These are phyloP conservation scores for Cyclotella sp. DNA, from an alignment of 108 stramenopile species.

Conservation along the genomic window DNA sequence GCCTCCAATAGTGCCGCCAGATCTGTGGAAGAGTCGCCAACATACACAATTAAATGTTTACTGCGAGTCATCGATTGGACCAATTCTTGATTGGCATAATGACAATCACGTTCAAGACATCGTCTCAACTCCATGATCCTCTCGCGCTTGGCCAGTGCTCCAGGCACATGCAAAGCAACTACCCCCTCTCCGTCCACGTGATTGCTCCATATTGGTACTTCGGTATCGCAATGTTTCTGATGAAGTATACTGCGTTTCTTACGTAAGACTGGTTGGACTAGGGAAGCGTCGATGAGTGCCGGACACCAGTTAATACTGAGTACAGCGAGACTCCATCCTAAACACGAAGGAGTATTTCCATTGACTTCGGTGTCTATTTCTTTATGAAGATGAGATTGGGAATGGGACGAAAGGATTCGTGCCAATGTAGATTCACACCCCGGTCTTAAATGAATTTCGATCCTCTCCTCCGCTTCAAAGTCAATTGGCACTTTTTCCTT, in stretches of 20 bases:
- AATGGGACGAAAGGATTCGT: conserved; percentile 19
- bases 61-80: not conserved
- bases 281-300: conserved; percentile 55
- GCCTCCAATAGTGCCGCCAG: conserved; percentile 57
- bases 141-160: conserved; percentile 60
- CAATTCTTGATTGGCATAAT: not conserved
- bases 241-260: conserved; percentile 16
- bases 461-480: conserved; percentile 12
- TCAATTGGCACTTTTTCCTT: too few species aligned
- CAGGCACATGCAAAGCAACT: conserved; percentile 56
- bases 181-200: conserved; percentile 53
- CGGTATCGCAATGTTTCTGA: conserved; percentile 28
- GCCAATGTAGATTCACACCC: conserved; percentile 48
- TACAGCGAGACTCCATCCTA: conserved; percentile 55
- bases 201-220: conserved; percentile 68
- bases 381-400: not conserved
- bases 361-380: not conserved
- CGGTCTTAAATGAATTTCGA: conserved; percentile 33
- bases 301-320: conserved; percentile 73
- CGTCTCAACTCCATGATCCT: conserved; percentile 44
- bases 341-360: conserved; percentile 14
- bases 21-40: conserved; percentile 68
- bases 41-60: conserved; percentile 50
- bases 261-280: conserved; percentile 44
- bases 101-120: conserved; percentile 9